Base-by-base conservation (phyloP, 768 basidiomycete genomes). In the Galerina marginata region DNA sequence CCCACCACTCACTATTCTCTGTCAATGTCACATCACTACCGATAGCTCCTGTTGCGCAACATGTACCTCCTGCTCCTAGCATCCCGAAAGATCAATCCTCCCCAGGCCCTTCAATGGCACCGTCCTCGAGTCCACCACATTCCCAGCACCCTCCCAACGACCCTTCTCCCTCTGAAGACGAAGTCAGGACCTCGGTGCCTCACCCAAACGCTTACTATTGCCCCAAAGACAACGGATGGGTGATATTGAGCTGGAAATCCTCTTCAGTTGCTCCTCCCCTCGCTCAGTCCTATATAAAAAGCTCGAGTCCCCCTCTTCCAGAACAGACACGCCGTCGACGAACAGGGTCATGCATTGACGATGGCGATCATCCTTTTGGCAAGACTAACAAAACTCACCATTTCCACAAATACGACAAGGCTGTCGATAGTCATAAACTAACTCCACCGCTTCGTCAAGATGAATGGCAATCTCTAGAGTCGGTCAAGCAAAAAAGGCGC, bases 131-230 rank as follows among this genome's bases (percentile, higher is more conserved):
- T 43, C 56, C 50, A 15, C 29, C 58, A 29, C 58, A 53, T 47
- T 50, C 54, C 3, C 56, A 46, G 3, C 59, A 60, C n/a, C 5
- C 66, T 16, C 36, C 65, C 0, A 58, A 61, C 4, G 60, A 65
- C 36, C 42, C 54, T 9, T 55, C 74, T 48, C 68, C 77, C 1
- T 79, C 86, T n/a, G 77, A 81, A 58, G 84, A 86, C 38, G 90
- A 92, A 65, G 77, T 88, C 6, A 83, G 81, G n/a, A 83, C 81
- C 14, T 82, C 91, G 33, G 80, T 91, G 33, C 92, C 93, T 11
- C 92, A 95, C 69, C 88, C 92, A 4, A 85, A 91, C 65, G 91
- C 90, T 12, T 91, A 91, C 70, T 95, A 90, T 69, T 94, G 92
- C 68, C 84, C 86, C 23, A 87, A 86, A 69, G 90, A 93, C 58